Percentiles rank a stretch among this genome's conserved stretches.
Evolutionary conservation across 139 green algal genomes (phyloP).

Genomic region (Closterium sp.): DNA sequence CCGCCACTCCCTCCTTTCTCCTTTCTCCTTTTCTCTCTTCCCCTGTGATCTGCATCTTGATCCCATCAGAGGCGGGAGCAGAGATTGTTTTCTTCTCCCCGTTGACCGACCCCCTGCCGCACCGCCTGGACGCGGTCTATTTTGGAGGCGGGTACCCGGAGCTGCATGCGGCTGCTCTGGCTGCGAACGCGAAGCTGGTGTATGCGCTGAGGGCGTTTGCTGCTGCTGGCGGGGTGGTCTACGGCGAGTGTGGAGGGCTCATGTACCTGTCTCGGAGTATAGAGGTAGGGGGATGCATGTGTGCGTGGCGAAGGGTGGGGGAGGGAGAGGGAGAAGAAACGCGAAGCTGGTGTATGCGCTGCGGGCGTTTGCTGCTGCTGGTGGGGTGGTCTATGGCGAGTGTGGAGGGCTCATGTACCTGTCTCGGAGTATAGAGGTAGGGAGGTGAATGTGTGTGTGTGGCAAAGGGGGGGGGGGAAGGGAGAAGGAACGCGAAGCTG

Average conservation of each 20-base stretch:
- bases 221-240: slow-evolving; percentile 77
- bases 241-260: slow-evolving; percentile 85
- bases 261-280: slow-evolving; percentile 79
- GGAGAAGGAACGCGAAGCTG: no score
- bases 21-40: neutral
- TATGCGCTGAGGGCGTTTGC: slow-evolving; percentile 71
- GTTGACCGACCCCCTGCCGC: slow-evolving; percentile 77
- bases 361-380: neutral
- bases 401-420: slow-evolving; percentile 86
- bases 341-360: neutral
- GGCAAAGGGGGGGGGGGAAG: no score
- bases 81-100: slow-evolving; percentile 87
- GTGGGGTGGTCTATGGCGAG: slow-evolving; percentile 76
- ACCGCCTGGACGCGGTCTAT: slow-evolving; percentile 73
- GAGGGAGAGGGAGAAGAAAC: neutral
- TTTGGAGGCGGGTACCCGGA: slow-evolving; percentile 81
- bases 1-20: neutral
- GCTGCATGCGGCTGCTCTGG: slow-evolving; percentile 66
- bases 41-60: neutral
- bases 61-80: neutral
- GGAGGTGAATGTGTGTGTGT: no score
- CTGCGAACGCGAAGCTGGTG: slow-evolving; percentile 62
- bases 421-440: slow-evolving; percentile 59
- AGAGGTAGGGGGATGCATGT: slow-evolving; percentile 30
- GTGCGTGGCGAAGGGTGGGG: no score